Conservation (phyloP, 2,329 filamentous ascomycete species). For the Alternaria sp. region DNA sequence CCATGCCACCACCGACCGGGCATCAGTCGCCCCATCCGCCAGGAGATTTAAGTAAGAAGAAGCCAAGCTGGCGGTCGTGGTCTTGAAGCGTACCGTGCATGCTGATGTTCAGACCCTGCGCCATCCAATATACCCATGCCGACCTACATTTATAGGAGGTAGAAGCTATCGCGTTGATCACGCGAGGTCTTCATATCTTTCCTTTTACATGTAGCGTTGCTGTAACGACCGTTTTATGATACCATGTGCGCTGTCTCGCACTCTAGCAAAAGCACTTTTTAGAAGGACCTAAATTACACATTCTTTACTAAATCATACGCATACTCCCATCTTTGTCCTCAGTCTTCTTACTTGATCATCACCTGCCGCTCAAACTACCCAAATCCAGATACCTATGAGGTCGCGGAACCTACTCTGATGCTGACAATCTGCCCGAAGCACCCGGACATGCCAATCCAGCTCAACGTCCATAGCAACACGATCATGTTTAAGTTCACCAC, state of each 20-base stretch:
- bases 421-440: background rate
- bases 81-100: conserved; percentile 10
- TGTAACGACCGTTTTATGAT: conserved; percentile 7
- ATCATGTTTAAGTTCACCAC: background rate
- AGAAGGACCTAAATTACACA: background rate
- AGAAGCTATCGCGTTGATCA: background rate
- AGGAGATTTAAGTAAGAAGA: conserved; percentile 3
- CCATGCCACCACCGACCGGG: background rate
- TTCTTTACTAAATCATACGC: background rate
- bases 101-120: background rate
- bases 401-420: background rate
- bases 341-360: background rate
- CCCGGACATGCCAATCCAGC: background rate
- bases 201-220: background rate
- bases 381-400: background rate
- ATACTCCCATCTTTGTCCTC: background rate
- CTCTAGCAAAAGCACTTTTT: background rate
- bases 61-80: conserved; percentile 26
- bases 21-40: conserved; percentile 7
- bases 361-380: background rate
- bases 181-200: conserved; percentile 2
- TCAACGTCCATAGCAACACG: background rate
- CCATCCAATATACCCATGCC: background rate
- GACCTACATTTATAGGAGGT: background rate
- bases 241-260: background rate